Evolutionary conservation across 1,284 basidiomycete genomes (phyloP), one percentile per base, ranked within the genome.

Genomic region (Anthracocystis setariae): DNA sequence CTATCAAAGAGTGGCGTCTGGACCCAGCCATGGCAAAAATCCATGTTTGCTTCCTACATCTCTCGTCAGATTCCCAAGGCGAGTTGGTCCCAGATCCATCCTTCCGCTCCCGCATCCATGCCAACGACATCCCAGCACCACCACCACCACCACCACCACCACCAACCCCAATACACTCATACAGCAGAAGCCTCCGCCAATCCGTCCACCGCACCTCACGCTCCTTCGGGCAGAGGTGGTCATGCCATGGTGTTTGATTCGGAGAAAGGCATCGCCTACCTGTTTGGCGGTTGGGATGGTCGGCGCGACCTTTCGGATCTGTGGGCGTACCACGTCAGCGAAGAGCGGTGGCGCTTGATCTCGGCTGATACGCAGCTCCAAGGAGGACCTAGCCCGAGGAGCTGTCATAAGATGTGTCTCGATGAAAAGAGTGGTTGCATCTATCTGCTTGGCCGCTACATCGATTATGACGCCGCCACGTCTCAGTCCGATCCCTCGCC

Each of bases 331-430:
- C 86, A 87, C 63, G 86, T 91, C 76, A 83, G 83, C 39, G 84
- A 86, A n/a, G 87, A 88, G 47, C 84, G 85, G 48, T 93, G 92
- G 92, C 84, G 84, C 5, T 73, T 88, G 23, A 84, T 92, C 48
- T 89, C 88, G 55, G 83, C 85, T 32, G 86, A 85, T 46, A 89
- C 89, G 0, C 84, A 86, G 2, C 77, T 84, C 37, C 88, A 90
- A 43, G 72, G 78, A 50, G 90, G 90, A 0, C 92, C 91, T 2
- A 87, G 88, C 4, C 86, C 90, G 4, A 84, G 91, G 25, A 89
- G 89, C 32, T 92, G 91, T 77, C 92, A 92, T 80, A 91, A 90
- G 84, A 92, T 92, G 90, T 88, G 88, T 17, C 90, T 91, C 71
- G 90, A 92, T 77, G 84, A 86, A 18, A 87, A 86, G 80, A 90